Evolutionary conservation across 106 monocot genomes (phyloP).

Genomic region (Platanthera zijinensis): DNA sequence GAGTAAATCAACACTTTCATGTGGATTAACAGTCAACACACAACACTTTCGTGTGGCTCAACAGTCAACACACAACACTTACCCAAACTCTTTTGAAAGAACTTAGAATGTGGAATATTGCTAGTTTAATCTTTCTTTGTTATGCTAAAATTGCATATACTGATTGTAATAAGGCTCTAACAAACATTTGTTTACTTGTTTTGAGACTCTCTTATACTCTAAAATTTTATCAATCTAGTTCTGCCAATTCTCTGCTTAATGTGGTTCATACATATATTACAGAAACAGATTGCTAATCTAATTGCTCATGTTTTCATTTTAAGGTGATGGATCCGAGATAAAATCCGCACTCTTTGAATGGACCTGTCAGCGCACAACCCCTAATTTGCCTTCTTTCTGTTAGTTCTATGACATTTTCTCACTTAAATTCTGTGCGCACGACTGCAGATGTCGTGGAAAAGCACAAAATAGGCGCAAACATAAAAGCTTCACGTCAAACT

Average conservation of each 20-base stretch:
- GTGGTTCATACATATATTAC: background rate
- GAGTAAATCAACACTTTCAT: no score
- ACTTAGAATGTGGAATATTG: background rate
- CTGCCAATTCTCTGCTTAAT: background rate
- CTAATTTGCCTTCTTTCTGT: slow-evolving; percentile 2
- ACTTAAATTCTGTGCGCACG: background rate
- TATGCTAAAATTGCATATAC: background rate
- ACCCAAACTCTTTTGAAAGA: background rate
- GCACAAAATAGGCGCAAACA: slow-evolving; percentile 46
- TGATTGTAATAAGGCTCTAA: background rate
- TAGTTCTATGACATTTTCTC: background rate
- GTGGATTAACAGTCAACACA: no score
- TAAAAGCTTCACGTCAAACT: no score
- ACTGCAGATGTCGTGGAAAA: slow-evolving; percentile 33
- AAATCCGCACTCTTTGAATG: slow-evolving; percentile 45
- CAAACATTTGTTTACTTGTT: background rate
- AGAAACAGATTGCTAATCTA: background rate
- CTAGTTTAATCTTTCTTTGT: background rate
- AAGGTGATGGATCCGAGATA: slow-evolving; percentile 75
- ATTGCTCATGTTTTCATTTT: slow-evolving; percentile 9
- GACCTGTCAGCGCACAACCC: slow-evolving; percentile 87
- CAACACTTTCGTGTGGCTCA: no score
- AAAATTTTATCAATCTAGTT: background rate
- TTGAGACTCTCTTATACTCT: background rate
- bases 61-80: background rate